Evolutionary conservation across 257 asterid species (phyloP), one percentile per base, ranked within the genome.

Genomic region (Solanum ossicruentum): DNA sequence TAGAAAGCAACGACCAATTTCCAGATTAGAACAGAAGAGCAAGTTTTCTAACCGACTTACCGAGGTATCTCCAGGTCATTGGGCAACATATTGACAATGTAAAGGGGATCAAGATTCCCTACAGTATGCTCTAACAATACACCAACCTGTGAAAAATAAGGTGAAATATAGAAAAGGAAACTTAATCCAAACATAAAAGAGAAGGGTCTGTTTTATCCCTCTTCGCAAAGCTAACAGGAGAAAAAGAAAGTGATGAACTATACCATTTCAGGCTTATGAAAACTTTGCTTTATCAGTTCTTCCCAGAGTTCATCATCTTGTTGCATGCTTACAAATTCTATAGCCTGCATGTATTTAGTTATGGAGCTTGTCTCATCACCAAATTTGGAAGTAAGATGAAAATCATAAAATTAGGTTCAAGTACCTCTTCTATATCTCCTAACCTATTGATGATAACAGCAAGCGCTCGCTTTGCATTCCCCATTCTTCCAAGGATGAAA

Each of bases 281-380:
- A 91, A 79, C 99, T 94, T 86, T 95, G 99, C 86, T 90, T 91
- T 72, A 97, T 97, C 71, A 97, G 90, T 90, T 97, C 99, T 85
- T 97, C 99, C 99, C 99, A 97, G 77, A 97, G 99, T 75, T 95
- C 99, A 89, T 97, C 99, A 86, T 97, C 99, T 70, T 97, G 96
- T 86, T 97, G 98, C 94, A 89, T 91, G 67, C 95, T 92, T 43
- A 94, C 99, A 88, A 94, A 97, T 91, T 97, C 99, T 85, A 97
- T 93, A 80, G 99, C 99, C 98, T 97, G 93, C 85, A 86, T 58
- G 67, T n/a, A 45, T 15, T 26, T 78, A 82, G 60, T 88, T 88
- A 91, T 55, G 26, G 73, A 84, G 84, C 77, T 60, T 28, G 58
- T 85, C 88, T 85, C 71, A 78, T 78, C 83, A 78, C 52, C 84